A percentile compares a stretch with the other conserved stretches of the same genome.
Conservation (phyloP, 495 filamentous ascomycete genomes). For the Cercophora scortea region DNA sequence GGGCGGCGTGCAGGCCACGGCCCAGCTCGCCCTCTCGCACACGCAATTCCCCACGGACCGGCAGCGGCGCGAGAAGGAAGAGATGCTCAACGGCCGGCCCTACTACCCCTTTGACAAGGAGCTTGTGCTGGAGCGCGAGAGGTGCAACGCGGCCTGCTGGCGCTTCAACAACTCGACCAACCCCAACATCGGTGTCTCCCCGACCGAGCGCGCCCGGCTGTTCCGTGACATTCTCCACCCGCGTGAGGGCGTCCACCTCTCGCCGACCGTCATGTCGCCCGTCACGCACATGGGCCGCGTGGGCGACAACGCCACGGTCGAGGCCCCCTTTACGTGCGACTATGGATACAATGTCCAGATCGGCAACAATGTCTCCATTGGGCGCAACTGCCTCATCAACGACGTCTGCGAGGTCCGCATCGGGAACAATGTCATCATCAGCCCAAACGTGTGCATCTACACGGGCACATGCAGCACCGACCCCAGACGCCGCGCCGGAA, state of each 20-base stretch:
- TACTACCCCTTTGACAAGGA: conserved; percentile 73
- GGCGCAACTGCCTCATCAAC: conserved; percentile 77
- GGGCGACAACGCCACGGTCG: conserved; percentile 69
- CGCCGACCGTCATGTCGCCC: conserved; percentile 39
- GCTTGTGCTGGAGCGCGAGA: conserved; percentile 76
- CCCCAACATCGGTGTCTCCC: conserved; percentile 64
- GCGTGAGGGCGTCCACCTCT: conserved; percentile 38
- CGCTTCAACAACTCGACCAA: conserved; percentile 87
- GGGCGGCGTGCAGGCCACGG: conserved; percentile 43
- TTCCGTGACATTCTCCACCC: conserved; percentile 64
- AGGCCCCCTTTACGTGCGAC: conserved; percentile 87
- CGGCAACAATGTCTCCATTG: conserved; percentile 80
- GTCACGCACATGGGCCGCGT: conserved; percentile 53
- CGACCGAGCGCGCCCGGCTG: conserved; percentile 70
- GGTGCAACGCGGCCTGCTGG: conserved; percentile 77
- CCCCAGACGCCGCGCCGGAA: conserved; percentile 66
- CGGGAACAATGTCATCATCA: conserved; percentile 73
- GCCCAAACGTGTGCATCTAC: conserved; percentile 82
- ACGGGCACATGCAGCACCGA: conserved; percentile 69
- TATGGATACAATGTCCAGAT: conserved; percentile 93
- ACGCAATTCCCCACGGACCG: conserved; percentile 34
- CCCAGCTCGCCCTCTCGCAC: conserved; percentile 52
- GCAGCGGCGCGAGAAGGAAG: conserved; percentile 72
- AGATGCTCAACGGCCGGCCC: conserved; percentile 80
- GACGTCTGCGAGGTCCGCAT: conserved; percentile 69